Conservation (phyloP, 805 yeast species). For the Metschnikowia hibisci region DNA sequence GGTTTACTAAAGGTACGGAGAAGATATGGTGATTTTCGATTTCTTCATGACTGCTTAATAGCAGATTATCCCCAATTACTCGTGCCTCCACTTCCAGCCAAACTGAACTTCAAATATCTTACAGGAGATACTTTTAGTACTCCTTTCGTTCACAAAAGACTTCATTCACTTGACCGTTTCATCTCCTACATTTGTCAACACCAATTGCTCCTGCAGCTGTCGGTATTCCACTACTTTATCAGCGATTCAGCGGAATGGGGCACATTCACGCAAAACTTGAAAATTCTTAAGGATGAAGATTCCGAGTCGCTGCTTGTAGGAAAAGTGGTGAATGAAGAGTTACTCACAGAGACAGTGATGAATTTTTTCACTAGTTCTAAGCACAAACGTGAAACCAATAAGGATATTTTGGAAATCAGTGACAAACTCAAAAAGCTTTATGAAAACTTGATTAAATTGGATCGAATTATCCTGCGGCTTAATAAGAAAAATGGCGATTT, state of each 20-base stretch:
- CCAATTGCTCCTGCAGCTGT: conserved; percentile 65
- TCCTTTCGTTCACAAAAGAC: conserved; percentile 79
- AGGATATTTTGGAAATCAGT: conserved; percentile 55
- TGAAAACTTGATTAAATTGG: conserved; percentile 76
- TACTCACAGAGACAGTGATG: conserved; percentile 86
- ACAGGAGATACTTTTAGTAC: conserved; percentile 89
- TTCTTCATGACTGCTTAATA: conserved; percentile 66
- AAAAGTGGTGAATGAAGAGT: conserved; percentile 57
- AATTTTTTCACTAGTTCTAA: conserved; percentile 79
- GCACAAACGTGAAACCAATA: conserved; percentile 71
- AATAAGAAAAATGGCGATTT: conserved; percentile 70
- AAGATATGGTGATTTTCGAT: conserved; percentile 83
- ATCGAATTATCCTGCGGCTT: conserved; percentile 69
- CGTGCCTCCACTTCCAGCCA: conserved; percentile 92
- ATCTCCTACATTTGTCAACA: conserved; percentile 70
- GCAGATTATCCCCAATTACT: conserved; percentile 82
- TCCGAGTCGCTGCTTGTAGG: conserved; percentile 27
- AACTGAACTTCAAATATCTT: conserved; percentile 83
- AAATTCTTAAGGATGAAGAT: conserved; percentile 23
- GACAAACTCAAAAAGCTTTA: conserved; percentile 81
- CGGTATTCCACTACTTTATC: conserved; percentile 65
- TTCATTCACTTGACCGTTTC: conserved; percentile 75
- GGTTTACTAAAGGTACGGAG: conserved; percentile 55
- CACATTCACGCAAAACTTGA: conserved; percentile 57
- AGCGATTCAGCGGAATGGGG: conserved; percentile 71